These are phyloP conservation scores for Phoenix roebelenii DNA, from an alignment of 176 grass and related monocot genomes.

Conservation along the genomic window DNA sequence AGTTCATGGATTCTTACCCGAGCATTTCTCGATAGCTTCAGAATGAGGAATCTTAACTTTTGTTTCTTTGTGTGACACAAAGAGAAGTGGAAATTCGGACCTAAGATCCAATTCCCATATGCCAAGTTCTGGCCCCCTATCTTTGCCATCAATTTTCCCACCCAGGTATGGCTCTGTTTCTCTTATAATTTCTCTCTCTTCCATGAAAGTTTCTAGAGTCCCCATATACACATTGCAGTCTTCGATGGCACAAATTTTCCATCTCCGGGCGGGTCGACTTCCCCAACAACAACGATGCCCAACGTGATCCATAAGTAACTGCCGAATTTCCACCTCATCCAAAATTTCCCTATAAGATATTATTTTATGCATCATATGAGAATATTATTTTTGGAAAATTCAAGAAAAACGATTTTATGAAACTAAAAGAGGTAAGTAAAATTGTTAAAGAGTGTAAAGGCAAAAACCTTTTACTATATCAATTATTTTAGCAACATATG, in stretches of 20 bases:
- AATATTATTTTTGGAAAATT: too few species aligned
- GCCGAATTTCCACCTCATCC: conserved; percentile 83
- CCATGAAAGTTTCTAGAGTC: conserved; percentile 81
- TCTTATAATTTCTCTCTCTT: conserved; percentile 56
- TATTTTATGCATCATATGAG: too few species aligned
- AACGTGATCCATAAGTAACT: conserved; percentile 77
- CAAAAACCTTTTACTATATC: too few species aligned
- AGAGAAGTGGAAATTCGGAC: conserved; percentile 66
- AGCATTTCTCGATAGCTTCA: conserved; percentile 72
- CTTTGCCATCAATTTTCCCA: conserved; percentile 60
- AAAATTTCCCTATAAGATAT: conserved; percentile 40
- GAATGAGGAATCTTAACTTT: conserved; percentile 86
- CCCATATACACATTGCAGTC: conserved; percentile 85
- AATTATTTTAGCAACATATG: too few species aligned
- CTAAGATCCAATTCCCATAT: conserved; percentile 90
- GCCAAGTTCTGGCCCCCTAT: conserved; percentile 39
- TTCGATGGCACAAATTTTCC: conserved; percentile 69
- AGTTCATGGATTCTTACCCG: conserved; percentile 35
- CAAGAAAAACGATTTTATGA: too few species aligned
- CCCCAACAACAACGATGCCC: conserved; percentile 88
- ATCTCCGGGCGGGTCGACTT: conserved; percentile 65
- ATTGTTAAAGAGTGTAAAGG: too few species aligned
- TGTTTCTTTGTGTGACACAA: conserved; percentile 75
- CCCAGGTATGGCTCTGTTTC: conserved; percentile 49
- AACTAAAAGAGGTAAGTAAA: too few species aligned